Evolutionary conservation across 1,284 basidiomycete species (phyloP).

Genomic region (Volvariella volvacea): DNA sequence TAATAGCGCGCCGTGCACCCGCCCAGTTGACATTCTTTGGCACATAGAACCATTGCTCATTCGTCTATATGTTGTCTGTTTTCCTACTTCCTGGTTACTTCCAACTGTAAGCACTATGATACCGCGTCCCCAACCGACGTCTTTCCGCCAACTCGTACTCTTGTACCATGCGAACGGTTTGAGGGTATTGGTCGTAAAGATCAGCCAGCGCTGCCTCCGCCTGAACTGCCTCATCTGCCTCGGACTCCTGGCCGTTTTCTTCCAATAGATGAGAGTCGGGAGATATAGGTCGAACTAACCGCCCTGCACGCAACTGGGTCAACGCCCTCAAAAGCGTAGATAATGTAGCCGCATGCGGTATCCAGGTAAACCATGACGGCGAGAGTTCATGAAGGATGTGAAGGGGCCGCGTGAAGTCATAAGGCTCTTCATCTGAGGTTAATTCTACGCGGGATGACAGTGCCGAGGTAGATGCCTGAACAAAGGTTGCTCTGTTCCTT

Average conservation of each 20-base stretch:
- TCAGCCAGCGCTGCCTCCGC: constrained; percentile 10
- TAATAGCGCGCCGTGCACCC: constrained; percentile 7
- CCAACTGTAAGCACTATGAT: constrained; percentile 5
- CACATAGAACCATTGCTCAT: not conserved
- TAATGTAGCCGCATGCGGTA: constrained; percentile 47
- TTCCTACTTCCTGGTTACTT: constrained; percentile 1
- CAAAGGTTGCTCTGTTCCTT: constrained; percentile 17
- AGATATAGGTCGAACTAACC: constrained; percentile 36
- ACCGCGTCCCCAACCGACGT: not conserved
- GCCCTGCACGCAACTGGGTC: constrained; percentile 43
- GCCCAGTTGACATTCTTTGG: not conserved
- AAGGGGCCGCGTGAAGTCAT: constrained; percentile 50
- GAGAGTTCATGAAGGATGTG: constrained; percentile 56
- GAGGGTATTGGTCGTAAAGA: constrained; percentile 17
- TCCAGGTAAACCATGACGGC: constrained; percentile 61
- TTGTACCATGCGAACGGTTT: constrained; percentile 10
- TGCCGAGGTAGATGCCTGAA: constrained; percentile 11
- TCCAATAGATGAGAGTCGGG: constrained; percentile 3
- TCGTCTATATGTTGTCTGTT: constrained; percentile 4
- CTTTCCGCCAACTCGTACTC: not conserved
- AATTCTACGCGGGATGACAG: constrained; percentile 15
- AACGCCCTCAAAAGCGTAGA: constrained; percentile 38
- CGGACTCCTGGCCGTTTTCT: not conserved
- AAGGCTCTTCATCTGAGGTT: constrained; percentile 7
- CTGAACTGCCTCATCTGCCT: too few relatives aligned